Percentiles rank a stretch among this genome's conserved stretches.
Evolutionary conservation across 441 rosid species (phyloP).

Genomic region (Gossypium trilobum): DNA sequence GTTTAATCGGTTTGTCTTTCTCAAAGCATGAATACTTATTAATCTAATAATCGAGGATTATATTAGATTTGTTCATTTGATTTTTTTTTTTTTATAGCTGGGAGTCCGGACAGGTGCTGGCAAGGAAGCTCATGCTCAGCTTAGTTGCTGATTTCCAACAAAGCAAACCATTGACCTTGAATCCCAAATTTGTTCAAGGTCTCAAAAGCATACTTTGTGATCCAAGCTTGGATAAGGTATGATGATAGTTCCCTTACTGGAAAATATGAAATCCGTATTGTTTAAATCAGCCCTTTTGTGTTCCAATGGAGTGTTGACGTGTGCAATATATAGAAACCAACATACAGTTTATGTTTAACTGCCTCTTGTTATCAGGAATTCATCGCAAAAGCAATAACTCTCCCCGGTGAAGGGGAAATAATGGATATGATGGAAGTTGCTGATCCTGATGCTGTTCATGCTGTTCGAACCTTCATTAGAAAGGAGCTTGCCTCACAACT

Average conservation of each 20-base stretch:
- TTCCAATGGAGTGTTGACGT: not conserved
- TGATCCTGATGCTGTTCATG: conserved; percentile 93
- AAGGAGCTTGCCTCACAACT: conserved; percentile 86
- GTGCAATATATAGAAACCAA: not conserved
- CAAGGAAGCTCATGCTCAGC: conserved; percentile 86
- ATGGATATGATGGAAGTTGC: conserved; percentile 97
- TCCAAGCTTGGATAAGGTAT: conserved; percentile 74
- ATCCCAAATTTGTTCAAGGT: conserved; percentile 71
- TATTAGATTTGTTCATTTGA: conserved; percentile 2
- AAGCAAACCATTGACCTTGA: conserved; percentile 50
- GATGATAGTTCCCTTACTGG: not conserved
- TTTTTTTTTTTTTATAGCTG: conserved; percentile 41
- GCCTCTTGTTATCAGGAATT: conserved; percentile 52
- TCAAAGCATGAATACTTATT: not conserved
- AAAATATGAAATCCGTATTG: not conserved
- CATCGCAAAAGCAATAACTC: conserved; percentile 75
- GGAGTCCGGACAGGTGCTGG: conserved; percentile 94
- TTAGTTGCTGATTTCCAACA: conserved; percentile 83
- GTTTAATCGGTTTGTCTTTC: conserved; percentile 72
- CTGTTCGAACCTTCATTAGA: conserved; percentile 70
- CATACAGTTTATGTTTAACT: conserved; percentile 8
- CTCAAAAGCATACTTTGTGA: conserved; percentile 66
- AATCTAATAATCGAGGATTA: conserved; percentile 3
- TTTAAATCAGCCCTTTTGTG: not conserved
- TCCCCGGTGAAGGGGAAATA: conserved; percentile 92